phyloP scores from a whole-genome alignment of 2,329 filamentous ascomycete genomes.

The Cryphonectria radicalis region DNA sequence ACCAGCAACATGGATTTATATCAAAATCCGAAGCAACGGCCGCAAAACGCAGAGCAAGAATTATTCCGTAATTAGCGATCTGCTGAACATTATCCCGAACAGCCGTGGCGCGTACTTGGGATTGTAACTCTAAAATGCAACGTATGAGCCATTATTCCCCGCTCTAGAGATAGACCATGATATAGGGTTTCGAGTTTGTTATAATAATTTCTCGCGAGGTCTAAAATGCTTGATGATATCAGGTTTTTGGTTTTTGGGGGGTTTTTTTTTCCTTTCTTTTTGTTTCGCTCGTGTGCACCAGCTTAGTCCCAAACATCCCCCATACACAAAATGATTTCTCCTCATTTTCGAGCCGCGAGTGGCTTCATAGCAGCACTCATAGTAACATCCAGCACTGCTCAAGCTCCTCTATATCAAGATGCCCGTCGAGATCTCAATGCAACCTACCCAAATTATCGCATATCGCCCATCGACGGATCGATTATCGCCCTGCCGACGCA shows the following conservation, averaged over 20 bases:
- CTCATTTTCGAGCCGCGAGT: background rate
- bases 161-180: background rate
- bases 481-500: slow-evolving; percentile 35
- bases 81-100: slow-evolving; percentile 5
- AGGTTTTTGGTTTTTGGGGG: too few relatives aligned
- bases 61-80: background rate
- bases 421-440: slow-evolving; percentile 12
- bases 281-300: background rate
- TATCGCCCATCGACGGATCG: slow-evolving; percentile 36
- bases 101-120: background rate
- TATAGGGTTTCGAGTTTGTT: background rate
- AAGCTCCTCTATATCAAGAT: background rate
- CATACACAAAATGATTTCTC: background rate
- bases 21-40: background rate
- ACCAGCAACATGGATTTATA: background rate
- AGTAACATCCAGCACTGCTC: background rate
- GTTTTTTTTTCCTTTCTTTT: background rate
- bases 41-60: background rate
- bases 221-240: background rate
- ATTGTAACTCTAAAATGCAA: slow-evolving; percentile 16
- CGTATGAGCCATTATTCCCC: background rate
- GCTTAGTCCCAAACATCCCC: background rate
- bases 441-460: slow-evolving; percentile 28
- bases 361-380: background rate
- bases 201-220: background rate